phyloP scores from a whole-genome alignment of 202 grass and related monocot genomes.

The Saccharum hybrid region DNA sequence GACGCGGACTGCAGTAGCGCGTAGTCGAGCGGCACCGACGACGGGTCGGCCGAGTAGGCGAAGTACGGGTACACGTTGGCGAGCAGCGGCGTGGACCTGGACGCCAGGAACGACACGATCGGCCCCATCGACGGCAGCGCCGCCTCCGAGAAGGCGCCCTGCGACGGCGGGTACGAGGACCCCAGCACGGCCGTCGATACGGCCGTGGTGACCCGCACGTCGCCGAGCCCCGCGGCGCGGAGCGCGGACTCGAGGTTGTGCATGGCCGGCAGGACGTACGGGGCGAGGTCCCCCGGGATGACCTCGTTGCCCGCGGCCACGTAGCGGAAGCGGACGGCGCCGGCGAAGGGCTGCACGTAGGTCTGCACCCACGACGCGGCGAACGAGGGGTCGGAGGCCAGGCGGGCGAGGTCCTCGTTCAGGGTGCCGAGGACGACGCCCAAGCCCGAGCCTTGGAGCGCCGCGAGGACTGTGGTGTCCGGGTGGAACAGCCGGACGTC shows the following conservation, averaged over 20 bases:
- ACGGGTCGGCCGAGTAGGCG: not conserved
- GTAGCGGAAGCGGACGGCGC: slow-evolving; percentile 68
- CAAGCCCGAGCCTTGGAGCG: slow-evolving; percentile 66
- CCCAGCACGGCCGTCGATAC: slow-evolving; percentile 75
- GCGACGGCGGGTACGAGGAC: slow-evolving; percentile 81
- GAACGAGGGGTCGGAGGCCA: slow-evolving; percentile 57
- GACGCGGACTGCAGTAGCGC: too few relatives aligned
- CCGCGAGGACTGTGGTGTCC: slow-evolving; percentile 55
- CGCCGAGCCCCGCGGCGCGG: slow-evolving; percentile 43
- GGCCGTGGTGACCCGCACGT: slow-evolving; percentile 73
- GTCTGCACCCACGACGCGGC: slow-evolving; percentile 70
- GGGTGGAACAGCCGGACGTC: slow-evolving; percentile 83
- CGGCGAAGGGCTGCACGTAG: slow-evolving; percentile 73
- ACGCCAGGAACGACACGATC: slow-evolving; percentile 58
- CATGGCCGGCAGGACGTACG: slow-evolving; percentile 71
- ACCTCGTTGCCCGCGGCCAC: slow-evolving; percentile 90
- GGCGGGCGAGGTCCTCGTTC: slow-evolving; percentile 70
- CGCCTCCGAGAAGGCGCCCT: slow-evolving; percentile 71
- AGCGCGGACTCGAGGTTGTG: slow-evolving; percentile 70
- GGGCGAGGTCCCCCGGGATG: slow-evolving; percentile 61
- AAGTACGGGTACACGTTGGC: slow-evolving; percentile 77
- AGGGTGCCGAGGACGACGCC: slow-evolving; percentile 80
- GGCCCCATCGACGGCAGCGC: slow-evolving; percentile 48
- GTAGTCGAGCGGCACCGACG: too few relatives aligned
- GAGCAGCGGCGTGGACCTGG: slow-evolving; percentile 52